These are phyloP conservation scores for Thielaviopsis punctulata DNA, from an alignment of 2,329 filamentous ascomycete genomes.

Conservation along the genomic window DNA sequence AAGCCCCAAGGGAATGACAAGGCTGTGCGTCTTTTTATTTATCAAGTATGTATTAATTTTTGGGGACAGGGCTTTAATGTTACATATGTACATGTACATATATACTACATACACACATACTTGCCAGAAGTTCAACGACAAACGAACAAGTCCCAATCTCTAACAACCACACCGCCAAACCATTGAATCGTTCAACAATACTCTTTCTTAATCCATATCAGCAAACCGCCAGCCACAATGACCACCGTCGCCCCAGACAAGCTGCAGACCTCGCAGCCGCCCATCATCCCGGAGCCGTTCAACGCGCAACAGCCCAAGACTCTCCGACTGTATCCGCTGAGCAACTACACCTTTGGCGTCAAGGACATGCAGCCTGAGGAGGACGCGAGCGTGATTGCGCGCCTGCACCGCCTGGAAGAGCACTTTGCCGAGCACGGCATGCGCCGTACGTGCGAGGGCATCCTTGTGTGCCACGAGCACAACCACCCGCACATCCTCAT, in stretches of 20 bases:
- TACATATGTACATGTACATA: not conserved
- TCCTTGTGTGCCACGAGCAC: slow-evolving; percentile 95
- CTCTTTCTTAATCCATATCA: not conserved
- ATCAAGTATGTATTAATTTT: not conserved
- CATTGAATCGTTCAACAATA: no score
- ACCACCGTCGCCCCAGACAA: slow-evolving; percentile 65
- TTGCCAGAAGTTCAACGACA: no score
- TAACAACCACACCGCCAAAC: no score
- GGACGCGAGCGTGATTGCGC: slow-evolving; percentile 84
- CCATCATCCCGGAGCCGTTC: slow-evolving; percentile 67
- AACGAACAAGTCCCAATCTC: no score
- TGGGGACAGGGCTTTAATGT: not conserved
- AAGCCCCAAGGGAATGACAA: no score
- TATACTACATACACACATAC: not conserved
- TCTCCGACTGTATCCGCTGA: slow-evolving; percentile 82
- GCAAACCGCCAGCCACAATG: slow-evolving; percentile 33
- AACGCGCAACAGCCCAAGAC: slow-evolving; percentile 77
- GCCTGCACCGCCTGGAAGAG: slow-evolving; percentile 85
- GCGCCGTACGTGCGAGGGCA: slow-evolving; percentile 91
- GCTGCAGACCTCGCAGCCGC: slow-evolving; percentile 62
- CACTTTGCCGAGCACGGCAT: slow-evolving; percentile 87
- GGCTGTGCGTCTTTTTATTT: not conserved
- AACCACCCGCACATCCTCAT: slow-evolving; percentile 98
- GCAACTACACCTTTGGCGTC: slow-evolving; percentile 97
- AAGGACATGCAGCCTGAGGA: slow-evolving; percentile 98